Base-by-base conservation (phyloP, 2,329 filamentous ascomycete genomes). In the Cryphonectria naterciae region DNA sequence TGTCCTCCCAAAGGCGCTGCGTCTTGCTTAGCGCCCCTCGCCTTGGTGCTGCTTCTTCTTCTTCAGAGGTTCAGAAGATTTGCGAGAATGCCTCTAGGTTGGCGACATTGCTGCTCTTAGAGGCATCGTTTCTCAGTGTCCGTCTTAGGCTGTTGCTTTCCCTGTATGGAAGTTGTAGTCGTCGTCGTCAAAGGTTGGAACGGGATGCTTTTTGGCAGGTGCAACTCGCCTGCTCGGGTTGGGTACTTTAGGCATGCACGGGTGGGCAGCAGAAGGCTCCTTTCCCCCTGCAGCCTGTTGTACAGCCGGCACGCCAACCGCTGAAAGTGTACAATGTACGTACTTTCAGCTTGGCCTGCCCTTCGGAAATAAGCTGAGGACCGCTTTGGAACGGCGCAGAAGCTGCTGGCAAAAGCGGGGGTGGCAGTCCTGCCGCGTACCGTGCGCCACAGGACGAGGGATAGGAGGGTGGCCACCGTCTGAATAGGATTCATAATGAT, bases 341-440 rank as follows among this genome's bases (percentile, higher is more conserved):
- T 58, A 58, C 54, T 58, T 58, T 5, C 54, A 35, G 54, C 54
- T 35, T 58, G 54, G 54, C 54, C 54, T 17, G 25, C 19, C 28
- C 19, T 10, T 49, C 25, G 25, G 54, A 28, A 35, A 35, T 58
- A 28, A 58, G 32, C 32, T 32, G 32, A 32, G 54, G 54, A 6
- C 54, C 25, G 54, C 54, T 32, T 32, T 15, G 54, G 17, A 32
- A 28, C 25, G 54, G 13, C 28, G 28, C 28, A 58, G 4, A 32
- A 58, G 25, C 13, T 19, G 28, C 54, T 58, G 54, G 54, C 54
- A 58, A 58, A 58, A 58, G 54, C 54, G 54, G 54, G 54, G 54
- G 54, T 58, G 54, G 54, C 54, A 58, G 54, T 32, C 54, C 15
- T 19, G 15, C 54, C 28, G 28, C 54, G 54, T 56, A 32, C 52